Conservation (phyloP, 192 early-diverging fungal species). For the Pilaira anomala region DNA sequence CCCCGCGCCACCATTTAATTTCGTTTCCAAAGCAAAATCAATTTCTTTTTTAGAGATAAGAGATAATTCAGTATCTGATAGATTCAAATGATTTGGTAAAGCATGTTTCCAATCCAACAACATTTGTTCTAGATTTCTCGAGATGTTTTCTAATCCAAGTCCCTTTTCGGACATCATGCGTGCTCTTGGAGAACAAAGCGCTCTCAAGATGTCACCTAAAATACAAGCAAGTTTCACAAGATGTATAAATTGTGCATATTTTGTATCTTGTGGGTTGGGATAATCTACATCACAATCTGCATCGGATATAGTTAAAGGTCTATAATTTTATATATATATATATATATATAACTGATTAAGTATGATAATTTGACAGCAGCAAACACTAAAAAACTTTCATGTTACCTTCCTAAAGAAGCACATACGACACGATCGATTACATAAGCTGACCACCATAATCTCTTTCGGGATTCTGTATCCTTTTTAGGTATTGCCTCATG, state of each 20-base stretch:
- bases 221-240: conserved; percentile 29
- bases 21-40: neutral
- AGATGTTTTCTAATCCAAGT: conserved; percentile 12
- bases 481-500: conserved; percentile 7
- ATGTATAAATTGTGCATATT: conserved; percentile 9
- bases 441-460: conserved; percentile 36
- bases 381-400: neutral
- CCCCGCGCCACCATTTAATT: conserved; percentile 17
- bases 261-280: conserved; percentile 8
- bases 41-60: conserved; percentile 2
- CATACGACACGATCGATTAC: conserved; percentile 31
- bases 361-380: neutral
- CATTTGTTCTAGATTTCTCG: conserved; percentile 11
- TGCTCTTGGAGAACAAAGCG: conserved; percentile 31
- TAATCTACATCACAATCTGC: conserved; percentile 36
- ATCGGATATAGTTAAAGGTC: conserved; percentile 32
- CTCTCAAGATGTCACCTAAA: conserved; percentile 28
- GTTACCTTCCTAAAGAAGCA: conserved; percentile 31
- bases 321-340: neutral
- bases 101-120: conserved; percentile 24
- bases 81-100: conserved; percentile 9
- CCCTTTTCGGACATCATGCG: conserved; percentile 10
- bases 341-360: neutral
- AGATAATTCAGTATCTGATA: conserved; percentile 19
- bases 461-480: conserved; percentile 10